Base-by-base conservation (phyloP, 768 basidiomycete species). In the Podaxis carcinomalis region DNA sequence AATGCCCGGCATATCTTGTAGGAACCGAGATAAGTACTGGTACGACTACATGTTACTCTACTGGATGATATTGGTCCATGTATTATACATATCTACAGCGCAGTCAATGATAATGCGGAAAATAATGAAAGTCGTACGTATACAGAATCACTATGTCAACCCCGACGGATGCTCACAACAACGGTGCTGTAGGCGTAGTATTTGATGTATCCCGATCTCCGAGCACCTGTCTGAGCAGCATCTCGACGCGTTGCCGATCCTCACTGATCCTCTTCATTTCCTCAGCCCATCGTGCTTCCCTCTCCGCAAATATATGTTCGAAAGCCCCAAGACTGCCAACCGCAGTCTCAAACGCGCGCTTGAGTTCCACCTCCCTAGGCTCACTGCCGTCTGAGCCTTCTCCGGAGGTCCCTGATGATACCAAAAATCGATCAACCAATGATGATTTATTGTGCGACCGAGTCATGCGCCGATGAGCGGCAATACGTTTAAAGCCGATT, bases 281-380 rank as follows among this genome's bases (percentile, higher is more conserved):
- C 14, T 89, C 87, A 40, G 78, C 72, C 85, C 89, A 89, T 44
- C 90, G 76, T 51, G 80, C 78, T 68, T 88, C 89, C 16, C 89
- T 76, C 63, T 87, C 80, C 21, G 86, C 87, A 57, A 89, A 91
- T 36, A 92, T 85, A 36, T 75, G 71, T 36, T 85, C 81, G 56
- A 93, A 75, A 16, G 81, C 77, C 27, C 81, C 80, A 23, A 92
- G 78, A 65, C 89, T 89, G 1, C 83, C 85, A 52, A 92, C 64
- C 1, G 90, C 85, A 1, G 85, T 80, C 63, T 86, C 87, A 49
- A 92, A 72, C 1, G 87, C 89, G 0, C 85, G 81, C 60, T 83
- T 85, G 36, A 92, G 74, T 46, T 90, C 89, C 55, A 80, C 83
- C 63, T 90, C 88, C 0, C 82, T 76, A 1, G 79, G 73, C 50